phyloP scores from a whole-genome alignment of 2,329 filamentous ascomycete species.

The Diaporthe humulicola region DNA sequence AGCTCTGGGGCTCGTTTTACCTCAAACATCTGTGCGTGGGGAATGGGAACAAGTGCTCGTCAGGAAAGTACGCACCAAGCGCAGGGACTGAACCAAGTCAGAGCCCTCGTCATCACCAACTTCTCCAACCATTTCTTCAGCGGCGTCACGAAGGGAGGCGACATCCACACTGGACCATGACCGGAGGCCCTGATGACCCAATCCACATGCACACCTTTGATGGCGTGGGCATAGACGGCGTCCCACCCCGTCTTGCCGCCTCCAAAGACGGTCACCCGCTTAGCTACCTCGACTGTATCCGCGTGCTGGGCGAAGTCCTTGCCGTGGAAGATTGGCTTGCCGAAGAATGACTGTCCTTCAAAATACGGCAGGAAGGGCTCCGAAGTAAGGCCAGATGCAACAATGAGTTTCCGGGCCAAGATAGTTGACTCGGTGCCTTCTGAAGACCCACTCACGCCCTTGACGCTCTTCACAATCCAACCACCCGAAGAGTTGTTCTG shows the following conservation, averaged over 20 bases:
- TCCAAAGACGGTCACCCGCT: conserved; percentile 71
- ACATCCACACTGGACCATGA: conserved; percentile 71
- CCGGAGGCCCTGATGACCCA: conserved; percentile 66
- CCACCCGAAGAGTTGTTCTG: conserved; percentile 53
- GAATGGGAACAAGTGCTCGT: conserved; percentile 63
- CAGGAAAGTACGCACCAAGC: conserved; percentile 49
- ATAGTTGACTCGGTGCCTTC: neutral
- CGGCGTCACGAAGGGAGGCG: conserved; percentile 65
- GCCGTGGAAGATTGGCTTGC: conserved; percentile 62
- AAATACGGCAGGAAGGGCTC: conserved; percentile 62
- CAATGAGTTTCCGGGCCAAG: neutral
- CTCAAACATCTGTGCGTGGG: neutral
- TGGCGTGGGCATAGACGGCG: conserved; percentile 72
- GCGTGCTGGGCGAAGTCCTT: conserved; percentile 59
- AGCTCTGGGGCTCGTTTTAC: conserved; percentile 60
- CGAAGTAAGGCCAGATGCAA: conserved; percentile 53
- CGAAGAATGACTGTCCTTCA: conserved; percentile 60
- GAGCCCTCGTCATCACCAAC: conserved; percentile 69
- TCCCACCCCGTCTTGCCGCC: conserved; percentile 68
- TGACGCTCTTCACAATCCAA: conserved; percentile 52
- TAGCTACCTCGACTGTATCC: conserved; percentile 55
- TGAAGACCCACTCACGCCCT: conserved; percentile 53
- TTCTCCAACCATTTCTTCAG: conserved; percentile 77
- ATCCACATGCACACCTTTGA: conserved; percentile 67
- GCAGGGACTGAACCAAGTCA: conserved; percentile 79